Conservation (phyloP, 1,139 yeast species). For the Suhomyces wounanorum region DNA sequence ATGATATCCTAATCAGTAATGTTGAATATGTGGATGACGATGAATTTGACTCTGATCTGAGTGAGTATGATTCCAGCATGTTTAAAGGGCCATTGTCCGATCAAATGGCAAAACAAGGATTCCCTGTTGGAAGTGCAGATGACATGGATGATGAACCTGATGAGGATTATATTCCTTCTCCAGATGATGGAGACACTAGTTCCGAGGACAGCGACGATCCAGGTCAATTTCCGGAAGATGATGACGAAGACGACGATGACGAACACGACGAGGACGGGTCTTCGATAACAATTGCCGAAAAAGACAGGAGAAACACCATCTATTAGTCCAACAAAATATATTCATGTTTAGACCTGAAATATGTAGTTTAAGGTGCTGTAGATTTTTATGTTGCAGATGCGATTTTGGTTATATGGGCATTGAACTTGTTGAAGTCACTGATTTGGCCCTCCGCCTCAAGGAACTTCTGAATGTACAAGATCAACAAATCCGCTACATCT, state of each 20-base stretch:
- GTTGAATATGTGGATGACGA: constrained; percentile 22
- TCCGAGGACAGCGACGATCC: constrained; percentile 5
- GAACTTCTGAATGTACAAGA: constrained; percentile 13
- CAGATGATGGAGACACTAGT: constrained; percentile 5
- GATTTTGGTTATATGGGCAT: constrained; percentile 16
- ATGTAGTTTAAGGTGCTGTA: neutral
- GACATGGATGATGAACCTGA: constrained; percentile 17
- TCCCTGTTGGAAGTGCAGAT: constrained; percentile 14
- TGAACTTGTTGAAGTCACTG: constrained; percentile 17
- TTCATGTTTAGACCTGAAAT: neutral
- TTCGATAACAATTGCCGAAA: neutral
- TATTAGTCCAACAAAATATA: constrained; percentile 1
- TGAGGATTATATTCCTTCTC: constrained; percentile 16
- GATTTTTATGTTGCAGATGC: neutral
- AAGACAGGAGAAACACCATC: constrained; percentile 10
- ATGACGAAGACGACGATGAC: neutral
- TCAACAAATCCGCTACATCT: constrained; percentile 4
- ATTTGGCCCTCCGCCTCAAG: constrained; percentile 12
- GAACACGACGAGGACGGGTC: neutral
- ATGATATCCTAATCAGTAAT: constrained; percentile 14
- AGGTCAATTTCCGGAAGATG: neutral
- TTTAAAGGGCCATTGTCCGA: constrained; percentile 6
- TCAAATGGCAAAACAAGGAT: constrained; percentile 3
- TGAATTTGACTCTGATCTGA: constrained; percentile 22
- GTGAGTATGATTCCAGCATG: constrained; percentile 19